Evolutionary conservation across 495 filamentous ascomycete species (phyloP), one percentile per base, ranked within the genome.

Genomic region (Penicillium coffeae): DNA sequence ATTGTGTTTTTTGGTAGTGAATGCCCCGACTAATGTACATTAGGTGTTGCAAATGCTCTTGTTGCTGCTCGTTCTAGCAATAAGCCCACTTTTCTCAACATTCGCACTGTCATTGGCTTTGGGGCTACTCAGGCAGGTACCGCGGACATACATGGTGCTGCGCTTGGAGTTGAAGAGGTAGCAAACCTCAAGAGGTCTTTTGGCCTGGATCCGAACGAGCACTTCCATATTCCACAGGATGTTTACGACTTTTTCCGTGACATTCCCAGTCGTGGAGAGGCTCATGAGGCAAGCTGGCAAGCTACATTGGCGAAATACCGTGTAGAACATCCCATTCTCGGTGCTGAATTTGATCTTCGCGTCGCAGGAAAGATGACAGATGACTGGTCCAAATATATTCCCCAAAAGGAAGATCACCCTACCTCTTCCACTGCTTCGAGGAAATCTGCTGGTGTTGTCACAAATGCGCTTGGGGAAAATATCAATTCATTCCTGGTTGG

Each of bases 51-150:
- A 13, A 21, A 59, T 19, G 79, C 79, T 0, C 56, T 83, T n/a
- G 56, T 66, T 8, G 48, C 62, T 13, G 79, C 73, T 18, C 71
- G 69, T 18, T 56, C 58, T 3, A 65, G 57, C 2, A 70, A 72
- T 1, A 81, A 78, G 51, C 80, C 81, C 1, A 74, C 72, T 4
- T 81, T 84, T 45, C 78, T 84, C 54, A 83, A 83, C 47, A 63
- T 81, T 20, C 65, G 64, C 13, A 83, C 80, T 0, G 65, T 78
- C 6, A 83, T 83, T 36, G 80, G 79, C 5, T 52, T 80, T 1
- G 74, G 73, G 12, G 79, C 68, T 39, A 62, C 59, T n/a, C 65
- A 72, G 0, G 76, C 69, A 1, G 78, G 78, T 1, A 64, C 70
- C 44, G 74, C 74, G 8, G 65, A 59, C 15, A 76, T 75, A 3